Base-by-base conservation (phyloP, 106 monocot species). In the Posidonia australis region DNA sequence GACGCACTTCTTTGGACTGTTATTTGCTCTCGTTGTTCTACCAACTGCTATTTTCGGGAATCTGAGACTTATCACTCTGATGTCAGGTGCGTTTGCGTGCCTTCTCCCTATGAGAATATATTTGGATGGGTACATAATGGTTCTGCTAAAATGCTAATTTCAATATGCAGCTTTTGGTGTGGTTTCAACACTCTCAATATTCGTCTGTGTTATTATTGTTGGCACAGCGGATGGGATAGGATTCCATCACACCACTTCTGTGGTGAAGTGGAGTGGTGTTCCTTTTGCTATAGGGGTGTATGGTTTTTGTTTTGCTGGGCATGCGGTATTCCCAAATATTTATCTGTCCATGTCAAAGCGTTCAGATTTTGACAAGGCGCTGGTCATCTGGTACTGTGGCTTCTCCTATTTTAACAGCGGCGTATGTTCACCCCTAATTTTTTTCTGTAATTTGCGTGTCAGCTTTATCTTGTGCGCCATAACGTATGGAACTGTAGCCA, bases 221-320 rank as follows among this genome's bases (percentile, higher is more conserved):
- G 91, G 98, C 67, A 51, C 65, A 10, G 75, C 68, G 0, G 74
- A 72, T 46, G 87, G 66, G 18, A 57, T 79, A 58, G 91, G 91
- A 29, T 90, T 85, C 44, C 80, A 85, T 71, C 74, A 79, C 9
- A 74, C 74, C 58, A 79, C 84, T 32, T 66, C 77, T 74, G 41
- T 78, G 23, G 77, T 88, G 25, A 83, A 82, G 32, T 98, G 82
- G 87, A 66, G 65, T 46, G 98, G 98, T 48, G 31, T 98, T 29
- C 98, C 87, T 45, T 87, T 87, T 78, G 81, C 91, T 27, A 64
- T 98, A 65, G 91, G 98, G 32, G 79, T 91, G 45, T 91, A 83
- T 77, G 98, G 98, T 24, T 99, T 99, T 76, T 99, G 98, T 63
- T 91, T 73, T 64, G 79, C 98, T 14, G 98, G 98, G 18, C 91